Evolutionary conservation across 345 rosid species (phyloP).

Genomic region (Psidium guajava): DNA sequence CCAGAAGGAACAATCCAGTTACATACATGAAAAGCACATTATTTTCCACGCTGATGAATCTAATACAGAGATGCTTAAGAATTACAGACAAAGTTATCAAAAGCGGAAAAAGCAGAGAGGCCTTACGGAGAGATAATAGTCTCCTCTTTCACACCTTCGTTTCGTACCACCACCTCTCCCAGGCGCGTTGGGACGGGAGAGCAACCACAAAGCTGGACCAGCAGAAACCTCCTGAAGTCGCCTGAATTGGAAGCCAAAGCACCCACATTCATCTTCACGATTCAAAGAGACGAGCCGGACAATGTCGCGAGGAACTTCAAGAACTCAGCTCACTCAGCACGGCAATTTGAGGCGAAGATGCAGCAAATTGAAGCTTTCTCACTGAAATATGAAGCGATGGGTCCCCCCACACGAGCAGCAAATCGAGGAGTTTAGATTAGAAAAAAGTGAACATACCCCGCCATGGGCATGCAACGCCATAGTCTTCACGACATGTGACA

Average conservation of each 20-base stretch:
- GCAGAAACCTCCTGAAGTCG: background rate
- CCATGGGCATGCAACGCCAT: background rate
- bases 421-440: background rate
- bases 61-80: background rate
- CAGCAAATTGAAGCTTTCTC: background rate
- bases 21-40: conserved; percentile 3
- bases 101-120: background rate
- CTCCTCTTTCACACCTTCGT: background rate
- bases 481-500: conserved; percentile 2
- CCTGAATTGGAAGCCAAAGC: background rate
- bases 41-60: conserved; percentile 7
- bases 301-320: background rate
- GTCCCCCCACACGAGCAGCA: conserved; percentile 1
- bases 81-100: conserved; percentile 1
- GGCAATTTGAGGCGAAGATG: background rate
- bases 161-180: background rate
- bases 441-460: background rate
- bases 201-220: background rate
- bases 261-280: background rate
- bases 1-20: conserved; percentile 2
- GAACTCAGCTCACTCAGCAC: background rate
- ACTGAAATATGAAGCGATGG: background rate
- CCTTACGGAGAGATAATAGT: background rate
- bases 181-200: background rate
- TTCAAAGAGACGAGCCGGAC: background rate